Percentiles rank a stretch among this genome's conserved stretches.
These are phyloP conservation scores for Trypanosoma lewisi DNA, from an alignment of 208 protist species.

Conservation along the genomic window DNA sequence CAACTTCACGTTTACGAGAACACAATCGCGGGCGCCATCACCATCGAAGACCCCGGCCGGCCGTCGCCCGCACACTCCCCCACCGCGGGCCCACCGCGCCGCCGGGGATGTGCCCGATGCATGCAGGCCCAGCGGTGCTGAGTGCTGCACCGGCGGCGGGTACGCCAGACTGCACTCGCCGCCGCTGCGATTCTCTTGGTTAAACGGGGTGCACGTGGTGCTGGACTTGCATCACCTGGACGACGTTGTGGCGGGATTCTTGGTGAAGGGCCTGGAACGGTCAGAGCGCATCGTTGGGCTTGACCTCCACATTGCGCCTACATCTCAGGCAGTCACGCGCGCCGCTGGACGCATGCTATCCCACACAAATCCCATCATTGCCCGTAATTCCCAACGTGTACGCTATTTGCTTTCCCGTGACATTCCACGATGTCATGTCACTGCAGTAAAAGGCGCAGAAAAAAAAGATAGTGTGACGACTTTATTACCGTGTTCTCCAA, in stretches of 20 bases:
- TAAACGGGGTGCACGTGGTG: slow-evolving; percentile 25
- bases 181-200: neutral
- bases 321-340: slow-evolving; percentile 16
- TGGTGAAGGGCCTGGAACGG: slow-evolving; percentile 24
- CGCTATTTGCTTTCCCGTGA: slow-evolving; percentile 5
- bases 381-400: slow-evolving; percentile 17
- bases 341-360: slow-evolving; percentile 14
- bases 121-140: neutral
- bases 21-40: neutral
- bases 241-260: slow-evolving; percentile 27
- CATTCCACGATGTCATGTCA: neutral
- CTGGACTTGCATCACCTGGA: slow-evolving; percentile 30
- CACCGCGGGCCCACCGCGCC: neutral
- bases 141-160: neutral
- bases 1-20: slow-evolving; percentile 29
- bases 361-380: slow-evolving; percentile 13
- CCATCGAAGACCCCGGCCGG: neutral
- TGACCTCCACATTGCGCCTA: slow-evolving; percentile 16
- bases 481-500: neutral
- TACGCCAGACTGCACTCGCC: slow-evolving; percentile 3
- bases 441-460: neutral
- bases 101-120: neutral
- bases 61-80: slow-evolving; percentile 1
- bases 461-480: neutral
- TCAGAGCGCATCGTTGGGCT: slow-evolving; percentile 29